These are phyloP conservation scores for Podospora pseudocomata DNA, from an alignment of 495 filamentous ascomycete genomes.

Conservation along the genomic window DNA sequence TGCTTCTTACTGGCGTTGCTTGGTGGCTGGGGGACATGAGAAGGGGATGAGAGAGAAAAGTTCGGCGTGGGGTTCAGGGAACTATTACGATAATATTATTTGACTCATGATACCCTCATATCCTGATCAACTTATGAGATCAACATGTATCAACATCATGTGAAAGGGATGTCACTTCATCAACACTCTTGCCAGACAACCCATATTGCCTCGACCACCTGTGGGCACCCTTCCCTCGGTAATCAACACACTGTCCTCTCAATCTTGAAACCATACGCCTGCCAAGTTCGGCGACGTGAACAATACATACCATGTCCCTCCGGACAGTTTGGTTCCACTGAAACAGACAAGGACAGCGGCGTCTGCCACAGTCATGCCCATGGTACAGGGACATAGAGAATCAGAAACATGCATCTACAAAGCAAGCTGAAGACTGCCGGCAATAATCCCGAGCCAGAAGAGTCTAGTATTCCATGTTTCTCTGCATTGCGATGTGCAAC, in stretches of 20 bases:
- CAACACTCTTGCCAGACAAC: not conserved
- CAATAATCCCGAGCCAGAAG: not conserved
- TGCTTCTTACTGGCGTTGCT: not conserved
- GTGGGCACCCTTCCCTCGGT: not conserved
- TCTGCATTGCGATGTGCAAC: not conserved
- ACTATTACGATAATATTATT: not conserved
- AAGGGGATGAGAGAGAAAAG: not conserved
- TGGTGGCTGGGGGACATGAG: not conserved
- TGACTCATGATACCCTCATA: not conserved
- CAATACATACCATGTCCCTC: not conserved
- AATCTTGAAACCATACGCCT: not conserved
- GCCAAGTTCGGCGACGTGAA: not conserved
- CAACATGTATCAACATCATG: not conserved
- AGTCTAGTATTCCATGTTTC: not conserved
- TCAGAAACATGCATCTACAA: not conserved
- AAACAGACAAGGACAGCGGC: not conserved
- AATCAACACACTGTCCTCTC: not conserved
- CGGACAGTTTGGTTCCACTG: constrained; percentile 5
- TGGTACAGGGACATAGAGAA: not conserved
- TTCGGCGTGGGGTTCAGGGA: not conserved
- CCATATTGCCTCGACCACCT: not conserved
- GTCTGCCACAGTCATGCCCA: not conserved
- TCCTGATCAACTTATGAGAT: not conserved
- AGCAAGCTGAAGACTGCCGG: not conserved
- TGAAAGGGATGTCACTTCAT: not conserved